Conservation (phyloP, 306 rosid species). For the Coriaria nepalensis region DNA sequence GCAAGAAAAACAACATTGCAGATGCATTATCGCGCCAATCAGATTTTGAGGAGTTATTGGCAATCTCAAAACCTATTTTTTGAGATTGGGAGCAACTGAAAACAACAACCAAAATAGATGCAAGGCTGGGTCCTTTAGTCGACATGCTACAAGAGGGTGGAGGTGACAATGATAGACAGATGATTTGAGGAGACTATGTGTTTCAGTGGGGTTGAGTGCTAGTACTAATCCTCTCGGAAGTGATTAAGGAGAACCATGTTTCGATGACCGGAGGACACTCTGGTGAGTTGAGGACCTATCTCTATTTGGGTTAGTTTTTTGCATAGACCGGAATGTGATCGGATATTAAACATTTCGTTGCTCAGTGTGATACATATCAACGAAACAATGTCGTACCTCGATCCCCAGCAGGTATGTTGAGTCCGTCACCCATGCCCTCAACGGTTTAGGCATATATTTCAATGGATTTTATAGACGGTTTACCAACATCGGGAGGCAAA, state of each 20-base stretch:
- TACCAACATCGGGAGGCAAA: not conserved
- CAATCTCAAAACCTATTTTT: not conserved
- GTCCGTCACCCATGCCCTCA: not conserved
- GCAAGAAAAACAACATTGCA: not conserved
- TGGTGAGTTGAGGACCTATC: not conserved
- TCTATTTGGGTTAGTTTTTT: not conserved
- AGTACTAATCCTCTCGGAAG: too few species aligned
- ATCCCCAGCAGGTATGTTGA: not conserved
- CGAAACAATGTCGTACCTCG: not conserved
- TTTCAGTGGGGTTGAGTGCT: not conserved
- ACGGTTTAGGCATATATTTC: not conserved
- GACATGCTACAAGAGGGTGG: too few species aligned
- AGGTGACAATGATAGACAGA: too few species aligned
- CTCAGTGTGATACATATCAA: not conserved
- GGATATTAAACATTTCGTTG: not conserved
- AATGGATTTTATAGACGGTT: not conserved
- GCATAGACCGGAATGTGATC: not conserved
- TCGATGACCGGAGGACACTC: not conserved
- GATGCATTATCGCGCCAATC: not conserved
- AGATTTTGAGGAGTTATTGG: not conserved
- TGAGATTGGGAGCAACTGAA: too few species aligned
- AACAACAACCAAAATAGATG: not conserved
- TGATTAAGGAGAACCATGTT: too few species aligned
- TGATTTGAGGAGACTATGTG: not conserved
- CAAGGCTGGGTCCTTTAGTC: not conserved